These are phyloP conservation scores for Globisporangium uncinulatum DNA, from an alignment of 352 stramenopile species.

Conservation along the genomic window DNA sequence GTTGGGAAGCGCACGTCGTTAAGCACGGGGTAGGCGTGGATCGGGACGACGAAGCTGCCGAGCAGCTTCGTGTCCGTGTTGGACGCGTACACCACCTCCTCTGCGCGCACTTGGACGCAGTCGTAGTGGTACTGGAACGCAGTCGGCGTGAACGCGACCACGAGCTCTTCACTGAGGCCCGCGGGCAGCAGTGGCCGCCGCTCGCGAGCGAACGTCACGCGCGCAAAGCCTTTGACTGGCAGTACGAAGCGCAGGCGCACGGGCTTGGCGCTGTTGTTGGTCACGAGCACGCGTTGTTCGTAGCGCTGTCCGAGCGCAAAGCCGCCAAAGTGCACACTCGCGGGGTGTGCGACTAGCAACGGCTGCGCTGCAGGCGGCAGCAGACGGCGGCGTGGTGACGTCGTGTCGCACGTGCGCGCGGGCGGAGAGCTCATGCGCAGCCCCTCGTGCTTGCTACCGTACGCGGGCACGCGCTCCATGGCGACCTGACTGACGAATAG, in stretches of 20 bases:
- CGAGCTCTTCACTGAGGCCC: conserved; percentile 71
- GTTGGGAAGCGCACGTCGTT: conserved; percentile 73
- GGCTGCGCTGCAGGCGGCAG: conserved; percentile 17
- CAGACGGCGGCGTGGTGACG: conserved; percentile 18
- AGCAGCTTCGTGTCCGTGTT: conserved; percentile 31
- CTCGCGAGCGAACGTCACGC: conserved; percentile 36
- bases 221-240: conserved; percentile 43
- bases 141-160: conserved; percentile 59
- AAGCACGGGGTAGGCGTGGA: conserved; percentile 86
- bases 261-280: conserved; percentile 73
- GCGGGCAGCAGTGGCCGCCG: conserved; percentile 66
- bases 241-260: conserved; percentile 69
- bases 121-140: conserved; percentile 90
- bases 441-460: conserved; percentile 11
- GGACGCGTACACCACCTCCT: conserved; percentile 64
- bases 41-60: conserved; percentile 55
- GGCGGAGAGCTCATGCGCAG: conserved; percentile 11
- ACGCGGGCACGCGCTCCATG: conserved; percentile 10
- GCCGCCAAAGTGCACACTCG: conserved; percentile 86
- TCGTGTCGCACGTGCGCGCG: conserved; percentile 8
- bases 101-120: conserved; percentile 68
- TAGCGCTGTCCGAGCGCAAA: conserved; percentile 60
- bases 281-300: conserved; percentile 60
- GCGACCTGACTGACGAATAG: not conserved
- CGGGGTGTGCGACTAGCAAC: conserved; percentile 45